phyloP scores from a whole-genome alignment of 768 basidiomycete species.

The Coprinopsis strossmayeri region DNA sequence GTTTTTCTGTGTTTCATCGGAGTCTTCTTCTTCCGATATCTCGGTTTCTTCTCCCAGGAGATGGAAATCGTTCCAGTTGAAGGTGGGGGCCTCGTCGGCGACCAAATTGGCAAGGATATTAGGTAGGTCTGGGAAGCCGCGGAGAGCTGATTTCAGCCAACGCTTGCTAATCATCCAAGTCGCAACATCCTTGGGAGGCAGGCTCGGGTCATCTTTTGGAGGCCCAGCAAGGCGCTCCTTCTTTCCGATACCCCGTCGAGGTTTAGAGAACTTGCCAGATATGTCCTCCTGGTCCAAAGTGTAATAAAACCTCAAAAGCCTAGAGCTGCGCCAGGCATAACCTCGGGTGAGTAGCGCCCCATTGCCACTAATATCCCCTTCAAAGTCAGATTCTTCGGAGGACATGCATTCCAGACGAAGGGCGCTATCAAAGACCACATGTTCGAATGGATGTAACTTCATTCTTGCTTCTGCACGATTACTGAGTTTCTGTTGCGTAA shows the following conservation, averaged over 20 bases:
- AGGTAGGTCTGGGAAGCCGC: constrained; percentile 40
- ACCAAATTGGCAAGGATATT: constrained; percentile 31
- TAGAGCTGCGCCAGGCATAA: constrained; percentile 60
- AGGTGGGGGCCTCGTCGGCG: constrained; percentile 39
- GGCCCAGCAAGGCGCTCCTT: constrained; percentile 48
- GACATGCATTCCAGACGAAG: constrained; percentile 75
- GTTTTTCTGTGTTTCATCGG: not conserved
- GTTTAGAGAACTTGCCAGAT: constrained; percentile 35
- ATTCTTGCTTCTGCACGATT: constrained; percentile 57
- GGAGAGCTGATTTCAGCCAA: constrained; percentile 44
- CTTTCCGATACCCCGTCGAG: constrained; percentile 53
- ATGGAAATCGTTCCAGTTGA: constrained; percentile 43
- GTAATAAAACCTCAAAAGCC: constrained; percentile 54
- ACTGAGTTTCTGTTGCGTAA: constrained; percentile 71
- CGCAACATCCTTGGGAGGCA: constrained; percentile 60
- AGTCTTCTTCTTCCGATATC: constrained; percentile 14
- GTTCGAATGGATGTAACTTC: constrained; percentile 45
- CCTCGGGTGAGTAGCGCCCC: constrained; percentile 49
- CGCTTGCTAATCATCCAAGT: constrained; percentile 73
- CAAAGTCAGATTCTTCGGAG: constrained; percentile 67
- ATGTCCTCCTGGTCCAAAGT: constrained; percentile 54
- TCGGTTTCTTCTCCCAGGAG: constrained; percentile 55
- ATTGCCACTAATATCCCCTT: constrained; percentile 21
- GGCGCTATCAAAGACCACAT: constrained; percentile 64
- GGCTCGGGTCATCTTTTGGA: constrained; percentile 45